Conservation (phyloP, 1,284 basidiomycete species). For the Omphalotus olearius region DNA sequence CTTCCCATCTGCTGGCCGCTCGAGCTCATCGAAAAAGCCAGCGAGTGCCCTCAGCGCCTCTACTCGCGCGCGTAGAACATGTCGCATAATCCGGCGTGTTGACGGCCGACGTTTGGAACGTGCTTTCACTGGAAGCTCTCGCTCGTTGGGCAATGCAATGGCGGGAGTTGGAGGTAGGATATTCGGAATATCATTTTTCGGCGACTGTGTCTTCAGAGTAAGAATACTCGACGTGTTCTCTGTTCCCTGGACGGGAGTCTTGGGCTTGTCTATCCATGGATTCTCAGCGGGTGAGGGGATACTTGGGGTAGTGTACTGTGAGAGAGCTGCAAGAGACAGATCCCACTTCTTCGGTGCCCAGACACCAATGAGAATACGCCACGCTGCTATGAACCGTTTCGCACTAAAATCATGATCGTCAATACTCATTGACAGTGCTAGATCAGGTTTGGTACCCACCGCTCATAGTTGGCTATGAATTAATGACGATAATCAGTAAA, state of each 20-base stretch:
- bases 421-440: constrained; percentile 18
- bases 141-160: constrained; percentile 20
- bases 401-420: constrained; percentile 38
- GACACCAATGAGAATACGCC: constrained; percentile 87
- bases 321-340: constrained; percentile 61
- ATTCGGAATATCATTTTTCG: background rate
- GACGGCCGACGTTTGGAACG: constrained; percentile 54
- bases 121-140: constrained; percentile 38
- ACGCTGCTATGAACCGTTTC: constrained; percentile 82
- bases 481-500: constrained; percentile 21
- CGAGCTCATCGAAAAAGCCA: constrained; percentile 65
- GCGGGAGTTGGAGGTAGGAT: constrained; percentile 16
- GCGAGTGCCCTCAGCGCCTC: constrained; percentile 75
- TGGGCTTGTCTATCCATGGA: constrained; percentile 60
- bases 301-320: constrained; percentile 68
- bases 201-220: background rate
- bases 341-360: constrained; percentile 85
- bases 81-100: constrained; percentile 77
- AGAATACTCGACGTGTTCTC: background rate
- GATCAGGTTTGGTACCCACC: constrained; percentile 43
- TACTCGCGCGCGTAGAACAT: constrained; percentile 77
- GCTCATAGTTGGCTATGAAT: constrained; percentile 70
- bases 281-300: constrained; percentile 52
- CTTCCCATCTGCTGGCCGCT: constrained; percentile 39
- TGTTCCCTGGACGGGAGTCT: constrained; percentile 20